phyloP scores from a whole-genome alignment of 2,329 filamentous ascomycete species.

The Pseudogymnoascus sp. region DNA sequence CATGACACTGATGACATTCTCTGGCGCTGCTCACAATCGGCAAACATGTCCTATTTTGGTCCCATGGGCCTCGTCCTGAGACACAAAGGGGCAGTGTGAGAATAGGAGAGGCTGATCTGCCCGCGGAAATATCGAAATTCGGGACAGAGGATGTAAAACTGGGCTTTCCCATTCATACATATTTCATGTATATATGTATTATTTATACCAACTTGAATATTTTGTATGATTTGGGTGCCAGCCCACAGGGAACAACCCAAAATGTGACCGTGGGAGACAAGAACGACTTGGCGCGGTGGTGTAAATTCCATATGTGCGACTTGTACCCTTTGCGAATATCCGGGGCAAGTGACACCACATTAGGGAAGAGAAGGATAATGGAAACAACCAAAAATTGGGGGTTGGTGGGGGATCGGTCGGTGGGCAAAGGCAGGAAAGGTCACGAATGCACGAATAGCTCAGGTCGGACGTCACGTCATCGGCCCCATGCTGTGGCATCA shows the following conservation, averaged over 20 bases:
- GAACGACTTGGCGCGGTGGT: background rate
- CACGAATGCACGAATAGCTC: background rate
- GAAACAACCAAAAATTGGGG: background rate
- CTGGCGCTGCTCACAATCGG: background rate
- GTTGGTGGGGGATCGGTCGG: background rate
- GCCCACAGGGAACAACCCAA: background rate
- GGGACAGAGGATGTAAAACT: background rate
- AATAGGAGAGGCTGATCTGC: background rate
- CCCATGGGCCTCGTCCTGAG: background rate
- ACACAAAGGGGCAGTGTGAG: background rate
- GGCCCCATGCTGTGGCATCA: conserved; percentile 2
- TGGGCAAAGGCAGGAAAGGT: background rate
- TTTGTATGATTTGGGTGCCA: background rate
- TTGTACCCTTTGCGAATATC: conserved; percentile 1
- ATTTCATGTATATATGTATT: background rate
- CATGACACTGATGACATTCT: background rate
- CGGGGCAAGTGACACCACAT: conserved; percentile 6
- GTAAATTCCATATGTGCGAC: background rate
- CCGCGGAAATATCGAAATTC: conserved; percentile 1
- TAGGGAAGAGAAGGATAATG: conserved; percentile 6
- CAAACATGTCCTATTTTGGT: background rate
- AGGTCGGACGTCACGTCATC: conserved; percentile 2
- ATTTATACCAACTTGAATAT: background rate
- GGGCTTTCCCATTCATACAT: background rate
- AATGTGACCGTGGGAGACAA: background rate